Evolutionary conservation across 2,329 filamentous ascomycete genomes (phyloP), one percentile per base, ranked within the genome.

Genomic region (Dactylellina cionopaga): DNA sequence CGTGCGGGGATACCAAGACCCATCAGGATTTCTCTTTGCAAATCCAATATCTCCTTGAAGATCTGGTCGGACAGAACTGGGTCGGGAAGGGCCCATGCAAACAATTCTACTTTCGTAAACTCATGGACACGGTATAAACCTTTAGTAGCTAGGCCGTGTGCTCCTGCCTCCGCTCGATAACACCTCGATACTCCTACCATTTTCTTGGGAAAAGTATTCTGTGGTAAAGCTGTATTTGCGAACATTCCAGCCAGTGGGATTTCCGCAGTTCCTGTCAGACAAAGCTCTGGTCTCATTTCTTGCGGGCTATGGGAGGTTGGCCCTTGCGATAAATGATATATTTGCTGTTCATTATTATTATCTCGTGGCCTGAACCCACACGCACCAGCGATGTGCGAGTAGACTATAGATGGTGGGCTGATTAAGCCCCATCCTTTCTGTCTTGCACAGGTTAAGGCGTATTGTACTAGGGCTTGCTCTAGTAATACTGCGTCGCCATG

Each of bases 91-190:
- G 92, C 90, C 95, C 95, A 99, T 0, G 90, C 92, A 79, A 99
- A 98, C 84, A 99, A 89, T 81, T 99, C 95, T 0, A 99, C 94
- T 80, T 99, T 99, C 25, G 92, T 96, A 81, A 99, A 99, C 81
- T 99, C 95, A 81, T 99, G 95, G 2, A 99, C 95, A 25, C 95
- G 90, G 81, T 98, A 99, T 1, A 99, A 83, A 3, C 95, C 95
- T 81, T 96, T 97, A 1, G 93, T 96, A 76, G 95, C 92, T 22
- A 90, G 89, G 27, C 95, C 95, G 37, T 94, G 86, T 0, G 92
- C 91, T 29, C 95, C 95, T 0, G 95, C 95, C 82, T 99, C 95
- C 44, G 95, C 95, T 56, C 95, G 90, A 81, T 96, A 99, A 83
- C 93, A 96, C n/a, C 95, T 86, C 64, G 92, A 96, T 0, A 91